phyloP scores from a whole-genome alignment of 495 filamentous ascomycete genomes.

The Cenococcum geophilum region DNA sequence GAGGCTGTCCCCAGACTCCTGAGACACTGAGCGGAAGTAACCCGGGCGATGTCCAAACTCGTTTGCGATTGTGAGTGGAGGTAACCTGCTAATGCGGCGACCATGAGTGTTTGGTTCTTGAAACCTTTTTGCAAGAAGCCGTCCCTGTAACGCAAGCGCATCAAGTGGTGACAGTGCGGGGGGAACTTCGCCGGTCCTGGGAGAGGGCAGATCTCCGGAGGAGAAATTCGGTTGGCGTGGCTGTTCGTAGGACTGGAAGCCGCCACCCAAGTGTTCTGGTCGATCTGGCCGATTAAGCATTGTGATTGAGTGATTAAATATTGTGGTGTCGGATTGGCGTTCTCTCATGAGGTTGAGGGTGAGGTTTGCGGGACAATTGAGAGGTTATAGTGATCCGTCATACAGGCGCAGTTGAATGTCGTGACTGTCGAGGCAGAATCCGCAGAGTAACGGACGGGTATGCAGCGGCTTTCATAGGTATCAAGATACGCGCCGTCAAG shows the following conservation, averaged over 20 bases:
- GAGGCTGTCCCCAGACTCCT: slow-evolving; percentile 38
- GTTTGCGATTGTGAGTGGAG: slow-evolving; percentile 72
- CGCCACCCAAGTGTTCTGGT: slow-evolving; percentile 2
- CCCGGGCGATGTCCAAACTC: slow-evolving; percentile 66
- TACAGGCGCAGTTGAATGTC: slow-evolving; percentile 18
- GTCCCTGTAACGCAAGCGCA: slow-evolving; percentile 84
- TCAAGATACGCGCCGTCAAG: neutral
- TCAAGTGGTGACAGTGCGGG: slow-evolving; percentile 91
- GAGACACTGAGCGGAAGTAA: slow-evolving; percentile 59
- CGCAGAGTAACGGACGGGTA: slow-evolving; percentile 19
- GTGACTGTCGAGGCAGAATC: slow-evolving; percentile 19
- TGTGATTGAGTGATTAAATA: slow-evolving; percentile 1
- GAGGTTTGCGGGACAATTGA: slow-evolving; percentile 4
- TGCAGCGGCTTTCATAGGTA: neutral
- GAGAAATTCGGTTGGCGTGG: slow-evolving; percentile 14
- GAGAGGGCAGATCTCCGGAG: slow-evolving; percentile 35
- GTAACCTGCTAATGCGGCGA: slow-evolving; percentile 75
- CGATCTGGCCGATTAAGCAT: slow-evolving; percentile 26
- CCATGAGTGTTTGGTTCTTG: slow-evolving; percentile 63
- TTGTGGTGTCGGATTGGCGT: neutral
- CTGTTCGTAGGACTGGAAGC: slow-evolving; percentile 27
- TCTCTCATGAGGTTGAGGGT: slow-evolving; percentile 6
- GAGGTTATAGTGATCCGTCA: slow-evolving; percentile 13
- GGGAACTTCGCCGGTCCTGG: slow-evolving; percentile 65
- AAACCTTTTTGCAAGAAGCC: slow-evolving; percentile 78